Evolutionary conservation across 1,139 yeast species (phyloP), one percentile per base, ranked within the genome.

Genomic region (Arxiozyma heterogenica): DNA sequence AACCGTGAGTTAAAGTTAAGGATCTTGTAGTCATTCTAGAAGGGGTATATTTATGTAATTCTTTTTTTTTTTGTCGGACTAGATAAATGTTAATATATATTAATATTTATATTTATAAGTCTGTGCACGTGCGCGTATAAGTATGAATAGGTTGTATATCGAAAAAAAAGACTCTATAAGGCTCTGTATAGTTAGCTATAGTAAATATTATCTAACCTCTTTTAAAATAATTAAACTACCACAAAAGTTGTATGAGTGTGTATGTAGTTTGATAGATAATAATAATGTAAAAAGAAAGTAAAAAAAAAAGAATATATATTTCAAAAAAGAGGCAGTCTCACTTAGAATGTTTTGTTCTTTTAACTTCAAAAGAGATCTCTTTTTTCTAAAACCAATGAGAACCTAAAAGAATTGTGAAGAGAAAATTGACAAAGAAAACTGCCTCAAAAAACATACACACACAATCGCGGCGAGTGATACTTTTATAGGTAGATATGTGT

Each of bases 1-100:
- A 74, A 55, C 97, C 97, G 67, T 89, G 95, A 57, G 82, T 75
- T 64, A 93, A 79, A 57, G 85, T 85, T 68, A 93, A 79, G 48
- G 98, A 96, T 72, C 91, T 80, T 62, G 80, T 70, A 20, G 83
- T 60, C 64, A 63, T 64, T 44, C 9, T 54, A 9, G 39, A 9
- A 30, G 30, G 30, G 30, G 17, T 44, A 18, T 50, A 50, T 50
- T 50, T 17, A 12, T 44, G 4, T 23, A 12, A 17, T 44, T n/a
- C 12, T 44, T 41, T 41, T 4, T n/a, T 17, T 41, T 4, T 34
- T 34, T 34, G n/a, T 34, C 39, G 12, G 12, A 12, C 39, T 15
- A 34, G 39, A 34, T 34, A 15, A 15, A 34, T 34, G 15, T 34
- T 15, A 34, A 34, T 34, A 12, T 34, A 34, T 34, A 34, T 23